These are phyloP conservation scores for Microsporum ferrugineum DNA, from an alignment of 2,329 filamentous ascomycete species.

Conservation along the genomic window DNA sequence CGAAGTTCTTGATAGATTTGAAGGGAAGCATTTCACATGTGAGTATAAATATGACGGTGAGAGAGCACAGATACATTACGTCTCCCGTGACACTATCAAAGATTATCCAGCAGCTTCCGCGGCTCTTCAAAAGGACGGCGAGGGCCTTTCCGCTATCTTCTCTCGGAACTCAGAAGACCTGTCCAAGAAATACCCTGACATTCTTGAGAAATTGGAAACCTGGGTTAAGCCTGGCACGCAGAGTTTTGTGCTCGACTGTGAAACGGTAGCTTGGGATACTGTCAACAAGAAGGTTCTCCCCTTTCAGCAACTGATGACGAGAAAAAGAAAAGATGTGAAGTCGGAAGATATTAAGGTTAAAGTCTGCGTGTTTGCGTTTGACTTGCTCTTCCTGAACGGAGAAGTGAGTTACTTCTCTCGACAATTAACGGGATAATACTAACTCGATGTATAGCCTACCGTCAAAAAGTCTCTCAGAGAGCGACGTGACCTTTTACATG, in stretches of 20 bases:
- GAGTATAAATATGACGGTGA: slow-evolving; percentile 99
- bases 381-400: slow-evolving; percentile 85
- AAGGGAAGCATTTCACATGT: slow-evolving; percentile 89
- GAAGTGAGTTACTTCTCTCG: slow-evolving; percentile 40
- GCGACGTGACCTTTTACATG: slow-evolving; percentile 61
- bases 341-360: slow-evolving; percentile 91
- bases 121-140: slow-evolving; percentile 50
- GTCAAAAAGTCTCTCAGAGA: slow-evolving; percentile 81
- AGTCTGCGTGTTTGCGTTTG: slow-evolving; percentile 94
- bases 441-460: slow-evolving; percentile 41
- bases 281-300: slow-evolving; percentile 88
- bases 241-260: slow-evolving; percentile 96
- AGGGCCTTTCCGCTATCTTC: slow-evolving; percentile 82
- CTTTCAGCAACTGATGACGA: slow-evolving; percentile 96
- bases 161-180: slow-evolving; percentile 94
- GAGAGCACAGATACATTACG: slow-evolving; percentile 95
- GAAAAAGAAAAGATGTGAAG: slow-evolving; percentile 95
- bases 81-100: slow-evolving; percentile 64
- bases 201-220: slow-evolving; percentile 70
- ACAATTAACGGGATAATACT: slow-evolving; percentile 8
- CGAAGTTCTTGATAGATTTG: slow-evolving; percentile 92
- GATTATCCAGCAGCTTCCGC: slow-evolving; percentile 54
- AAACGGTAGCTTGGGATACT: slow-evolving; percentile 96
- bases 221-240: slow-evolving; percentile 87
- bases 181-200: slow-evolving; percentile 95